These are phyloP conservation scores for Boletus smithii DNA, from an alignment of 1,284 basidiomycete genomes.

Conservation along the genomic window DNA sequence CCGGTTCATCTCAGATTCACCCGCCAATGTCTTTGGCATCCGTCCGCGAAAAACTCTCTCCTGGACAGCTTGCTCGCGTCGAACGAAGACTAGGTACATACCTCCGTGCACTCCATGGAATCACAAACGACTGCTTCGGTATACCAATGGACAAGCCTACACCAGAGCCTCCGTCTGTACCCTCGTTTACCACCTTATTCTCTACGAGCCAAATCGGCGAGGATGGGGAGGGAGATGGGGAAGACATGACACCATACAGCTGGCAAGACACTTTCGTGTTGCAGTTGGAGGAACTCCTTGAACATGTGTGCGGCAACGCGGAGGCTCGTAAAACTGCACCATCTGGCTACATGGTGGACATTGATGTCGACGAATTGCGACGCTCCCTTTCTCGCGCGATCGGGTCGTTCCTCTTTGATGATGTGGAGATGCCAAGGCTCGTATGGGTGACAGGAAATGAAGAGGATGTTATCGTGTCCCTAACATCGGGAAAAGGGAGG, in stretches of 20 bases:
- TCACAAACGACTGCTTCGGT: conserved; percentile 74
- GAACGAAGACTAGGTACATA: conserved; percentile 57
- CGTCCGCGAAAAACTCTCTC: conserved; percentile 41
- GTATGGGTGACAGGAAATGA: conserved; percentile 58
- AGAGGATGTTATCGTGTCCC: conserved; percentile 46
- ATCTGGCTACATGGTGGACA: conserved; percentile 19
- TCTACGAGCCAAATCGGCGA: conserved; percentile 3
- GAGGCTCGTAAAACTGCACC: background rate
- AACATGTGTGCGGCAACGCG: conserved; percentile 22
- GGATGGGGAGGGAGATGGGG: conserved; percentile 23
- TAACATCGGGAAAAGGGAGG: conserved; percentile 13
- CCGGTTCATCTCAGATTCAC: conserved; percentile 1
- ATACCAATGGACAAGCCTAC: conserved; percentile 36
- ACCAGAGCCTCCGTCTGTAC: conserved; percentile 20
- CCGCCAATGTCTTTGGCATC: conserved; percentile 28
- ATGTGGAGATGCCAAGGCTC: conserved; percentile 65
- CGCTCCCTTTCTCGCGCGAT: conserved; percentile 60
- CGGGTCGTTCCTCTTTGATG: conserved; percentile 69
- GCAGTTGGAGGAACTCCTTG: conserved; percentile 55
- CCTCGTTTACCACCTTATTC: conserved; percentile 15
- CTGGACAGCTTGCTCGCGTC: conserved; percentile 43
- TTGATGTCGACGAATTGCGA: conserved; percentile 46
- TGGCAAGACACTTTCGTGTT: conserved; percentile 71
- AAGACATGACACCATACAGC: conserved; percentile 47
- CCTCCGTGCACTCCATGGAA: conserved; percentile 57